A percentile compares a stretch with the other conserved stretches of the same genome.
Conservation (phyloP, 768 basidiomycete species). For the Boletus bicolor region DNA sequence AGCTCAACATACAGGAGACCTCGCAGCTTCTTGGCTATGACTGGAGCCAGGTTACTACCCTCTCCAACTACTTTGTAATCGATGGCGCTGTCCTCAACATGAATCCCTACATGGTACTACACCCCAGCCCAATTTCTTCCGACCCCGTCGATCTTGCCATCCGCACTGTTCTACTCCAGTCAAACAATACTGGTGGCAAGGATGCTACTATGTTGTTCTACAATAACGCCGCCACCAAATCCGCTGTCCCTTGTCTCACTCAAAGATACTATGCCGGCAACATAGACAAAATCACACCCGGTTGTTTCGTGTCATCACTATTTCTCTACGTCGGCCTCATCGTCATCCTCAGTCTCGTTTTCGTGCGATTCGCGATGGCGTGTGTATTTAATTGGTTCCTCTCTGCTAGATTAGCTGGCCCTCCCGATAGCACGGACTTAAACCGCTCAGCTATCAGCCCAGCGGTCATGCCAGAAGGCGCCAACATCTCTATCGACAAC, state of each 20-base stretch:
- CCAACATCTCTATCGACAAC: slow-evolving; percentile 92
- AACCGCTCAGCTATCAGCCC: slow-evolving; percentile 87
- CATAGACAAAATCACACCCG: slow-evolving; percentile 95
- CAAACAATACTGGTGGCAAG: slow-evolving; percentile 59
- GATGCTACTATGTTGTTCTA: slow-evolving; percentile 90
- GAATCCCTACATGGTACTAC: slow-evolving; percentile 74
- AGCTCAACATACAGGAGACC: slow-evolving; percentile 67
- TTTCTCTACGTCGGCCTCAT: slow-evolving; percentile 89
- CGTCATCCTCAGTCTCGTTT: slow-evolving; percentile 86
- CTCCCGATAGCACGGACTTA: slow-evolving; percentile 68
- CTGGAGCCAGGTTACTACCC: slow-evolving; percentile 81
- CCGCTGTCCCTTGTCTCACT: slow-evolving; percentile 74
- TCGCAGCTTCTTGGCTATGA: slow-evolving; percentile 76
- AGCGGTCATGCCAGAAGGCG: slow-evolving; percentile 94
- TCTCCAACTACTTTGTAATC: slow-evolving; percentile 77
- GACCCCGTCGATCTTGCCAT: slow-evolving; percentile 84
- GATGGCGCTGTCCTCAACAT: slow-evolving; percentile 96
- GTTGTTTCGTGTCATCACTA: slow-evolving; percentile 87
- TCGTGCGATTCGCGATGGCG: slow-evolving; percentile 94
- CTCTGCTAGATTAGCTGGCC: slow-evolving; percentile 74
- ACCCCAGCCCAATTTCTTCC: slow-evolving; percentile 60
- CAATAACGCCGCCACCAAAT: slow-evolving; percentile 59
- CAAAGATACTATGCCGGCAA: slow-evolving; percentile 89
- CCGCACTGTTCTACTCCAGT: slow-evolving; percentile 60
- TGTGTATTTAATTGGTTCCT: slow-evolving; percentile 97